Evolutionary conservation across 2,329 filamentous ascomycete species (phyloP).

Genomic region (Fusarium sp.): DNA sequence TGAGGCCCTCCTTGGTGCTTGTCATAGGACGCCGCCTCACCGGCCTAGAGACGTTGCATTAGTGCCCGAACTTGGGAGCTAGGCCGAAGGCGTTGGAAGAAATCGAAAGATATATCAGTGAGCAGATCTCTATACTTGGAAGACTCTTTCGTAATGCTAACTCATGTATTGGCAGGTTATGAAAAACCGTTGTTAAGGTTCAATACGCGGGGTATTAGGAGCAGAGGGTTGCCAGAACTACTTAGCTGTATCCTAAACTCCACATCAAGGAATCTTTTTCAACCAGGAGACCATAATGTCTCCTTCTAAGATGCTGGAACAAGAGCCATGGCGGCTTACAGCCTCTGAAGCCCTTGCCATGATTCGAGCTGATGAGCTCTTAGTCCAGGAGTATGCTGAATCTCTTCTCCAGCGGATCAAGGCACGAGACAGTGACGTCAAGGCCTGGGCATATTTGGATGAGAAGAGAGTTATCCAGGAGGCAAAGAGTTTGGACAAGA

Average conservation of each 20-base stretch:
- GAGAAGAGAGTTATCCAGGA: conserved; percentile 62
- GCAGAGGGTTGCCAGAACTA: conserved; percentile 3
- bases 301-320: conserved; percentile 24
- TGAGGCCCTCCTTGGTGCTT: conserved; percentile 30
- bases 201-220: conserved; percentile 4
- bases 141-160: neutral
- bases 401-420: conserved; percentile 64
- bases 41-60: conserved; percentile 22
- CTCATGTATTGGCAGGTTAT: neutral
- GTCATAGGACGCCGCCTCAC: conserved; percentile 32
- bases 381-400: conserved; percentile 65
- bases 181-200: conserved; percentile 1
- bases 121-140: neutral
- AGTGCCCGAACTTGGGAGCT: conserved; percentile 7
- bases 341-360: conserved; percentile 61
- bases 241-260: neutral
- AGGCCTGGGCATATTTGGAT: conserved; percentile 67
- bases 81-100: conserved; percentile 4
- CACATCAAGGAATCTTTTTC: neutral
- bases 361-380: conserved; percentile 60
- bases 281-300: conserved; percentile 18
- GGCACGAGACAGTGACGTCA: conserved; percentile 60
- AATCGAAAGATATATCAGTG: conserved; percentile 1
- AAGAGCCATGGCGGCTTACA: conserved; percentile 52
- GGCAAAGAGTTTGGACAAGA: conserved; percentile 65